These are phyloP conservation scores for Arctostaphylos glauca DNA, from an alignment of 148 eudicot species.

Conservation along the genomic window DNA sequence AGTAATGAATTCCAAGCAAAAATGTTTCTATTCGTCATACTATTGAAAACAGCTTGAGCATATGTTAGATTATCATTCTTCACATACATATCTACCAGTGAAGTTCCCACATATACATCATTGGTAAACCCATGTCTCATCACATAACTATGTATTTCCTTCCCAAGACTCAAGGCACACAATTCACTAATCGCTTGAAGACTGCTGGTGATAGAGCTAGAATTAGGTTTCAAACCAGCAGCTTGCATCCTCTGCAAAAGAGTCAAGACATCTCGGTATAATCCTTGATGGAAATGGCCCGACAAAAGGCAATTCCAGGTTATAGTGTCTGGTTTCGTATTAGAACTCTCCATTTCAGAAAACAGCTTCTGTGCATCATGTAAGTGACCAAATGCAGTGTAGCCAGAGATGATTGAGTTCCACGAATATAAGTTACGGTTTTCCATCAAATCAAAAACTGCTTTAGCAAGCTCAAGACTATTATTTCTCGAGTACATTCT, in stretches of 20 bases:
- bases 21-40: conserved; percentile 38
- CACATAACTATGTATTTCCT: conserved; percentile 52
- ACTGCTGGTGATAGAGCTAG: conserved; percentile 46
- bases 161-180: conserved; percentile 35
- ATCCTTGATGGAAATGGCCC: conserved; percentile 49
- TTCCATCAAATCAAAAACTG: conserved; percentile 47
- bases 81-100: conserved; percentile 64
- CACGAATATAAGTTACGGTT: conserved; percentile 50
- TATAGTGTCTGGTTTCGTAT: conserved; percentile 44
- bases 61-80: conserved; percentile 38
- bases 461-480: conserved; percentile 38
- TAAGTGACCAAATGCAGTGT: conserved; percentile 43
- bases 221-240: conserved; percentile 41
- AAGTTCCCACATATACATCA: conserved; percentile 48
- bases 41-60: conserved; percentile 44
- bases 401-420: conserved; percentile 62
- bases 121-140: conserved; percentile 41
- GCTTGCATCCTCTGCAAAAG: conserved; percentile 38
- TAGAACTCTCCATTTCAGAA: conserved; percentile 33
- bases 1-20: conserved; percentile 58
- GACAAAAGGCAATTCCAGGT: conserved; percentile 69
- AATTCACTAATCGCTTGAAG: conserved; percentile 57
- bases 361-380: conserved; percentile 45
- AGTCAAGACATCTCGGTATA: conserved; percentile 36
- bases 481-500: conserved; percentile 44